phyloP scores from a whole-genome alignment of 1,284 basidiomycete genomes.

The Neolentinus lepideus region DNA sequence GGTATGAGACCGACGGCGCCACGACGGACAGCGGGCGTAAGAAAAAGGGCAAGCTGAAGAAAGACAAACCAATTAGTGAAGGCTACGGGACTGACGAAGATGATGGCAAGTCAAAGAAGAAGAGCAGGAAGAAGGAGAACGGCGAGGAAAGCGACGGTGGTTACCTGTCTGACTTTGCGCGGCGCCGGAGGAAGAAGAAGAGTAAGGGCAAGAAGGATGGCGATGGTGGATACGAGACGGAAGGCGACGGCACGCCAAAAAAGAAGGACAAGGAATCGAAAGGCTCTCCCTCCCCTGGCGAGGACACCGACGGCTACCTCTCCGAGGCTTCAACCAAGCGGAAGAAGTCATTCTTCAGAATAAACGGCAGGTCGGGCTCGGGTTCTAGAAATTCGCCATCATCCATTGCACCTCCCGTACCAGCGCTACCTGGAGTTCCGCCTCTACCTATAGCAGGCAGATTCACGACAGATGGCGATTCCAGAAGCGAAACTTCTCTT shows the following conservation, averaged over 20 bases:
- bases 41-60: constrained; percentile 25
- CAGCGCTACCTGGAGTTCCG: constrained; percentile 16
- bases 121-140: constrained; percentile 20
- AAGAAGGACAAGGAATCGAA: too few species aligned
- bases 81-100: constrained; percentile 23
- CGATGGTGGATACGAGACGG: too few species aligned
- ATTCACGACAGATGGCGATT: constrained; percentile 24
- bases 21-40: constrained; percentile 36
- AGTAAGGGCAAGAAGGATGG: too few species aligned
- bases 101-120: constrained; percentile 20
- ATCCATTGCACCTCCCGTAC: constrained; percentile 26
- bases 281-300: too few species aligned
- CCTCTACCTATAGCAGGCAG: constrained; percentile 42
- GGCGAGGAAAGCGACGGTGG: constrained; percentile 20
- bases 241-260: too few species aligned
- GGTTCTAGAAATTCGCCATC: constrained; percentile 14
- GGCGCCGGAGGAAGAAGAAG: constrained; percentile 11
- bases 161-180: constrained; percentile 15
- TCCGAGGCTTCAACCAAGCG: constrained; percentile 24
- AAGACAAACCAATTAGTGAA: constrained; percentile 13
- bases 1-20: constrained; percentile 48
- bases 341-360: constrained; percentile 25
- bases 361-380: constrained; percentile 21
- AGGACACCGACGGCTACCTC: too few species aligned
- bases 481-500: constrained; percentile 18